Evolutionary conservation across 345 rosid species (phyloP), one percentile per base, ranked within the genome.

Genomic region (Ricinus communis): DNA sequence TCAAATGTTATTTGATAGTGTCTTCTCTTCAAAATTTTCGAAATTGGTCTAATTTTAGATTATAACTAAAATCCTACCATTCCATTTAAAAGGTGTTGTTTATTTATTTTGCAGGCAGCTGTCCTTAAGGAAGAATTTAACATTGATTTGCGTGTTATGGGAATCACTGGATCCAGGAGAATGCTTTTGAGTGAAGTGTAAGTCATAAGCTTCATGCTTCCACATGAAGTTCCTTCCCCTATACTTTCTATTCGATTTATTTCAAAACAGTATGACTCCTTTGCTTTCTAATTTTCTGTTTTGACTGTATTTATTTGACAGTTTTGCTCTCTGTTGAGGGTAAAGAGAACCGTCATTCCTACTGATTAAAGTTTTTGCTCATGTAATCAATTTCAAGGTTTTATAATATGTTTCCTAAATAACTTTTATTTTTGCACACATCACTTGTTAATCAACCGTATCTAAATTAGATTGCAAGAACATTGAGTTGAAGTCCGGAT

Each of bases 121-220:
- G 83, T 87, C 64, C 98, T 96, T n/a, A 96, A 96, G 84, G 94
- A 93, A 79, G 98, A 93, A 57, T 96, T 91, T 67, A 96, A 93
- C 75, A 96, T 96, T 76, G 99, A 93, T 80, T 78, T 96, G 81
- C 97, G 98, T 68, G 97, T 96, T 52, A 73, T 96, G 97, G 99
- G 99, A 74, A 88, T 96, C 79, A 87, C 87, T 61, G 88, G 98
- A 74, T 85, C 95, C 24, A 85, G 80, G 60, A 79, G 76, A 60
- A 96, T 96, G 99, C 84, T 93, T 68, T 57, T 96, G 76, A 89
- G 91, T 88, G 96, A 93, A 9, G 76, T 55, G 99, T 96, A 93
- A 89, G 98, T 75, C 13, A 5, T 63, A 7, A 31, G 30, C n/a
- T 66, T 31, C 55, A 66, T 36, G 60, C 22, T 53, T 68, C 62